Base-by-base conservation (phyloP, 352 stramenopile species). In the Globisporangium apiculatum region DNA sequence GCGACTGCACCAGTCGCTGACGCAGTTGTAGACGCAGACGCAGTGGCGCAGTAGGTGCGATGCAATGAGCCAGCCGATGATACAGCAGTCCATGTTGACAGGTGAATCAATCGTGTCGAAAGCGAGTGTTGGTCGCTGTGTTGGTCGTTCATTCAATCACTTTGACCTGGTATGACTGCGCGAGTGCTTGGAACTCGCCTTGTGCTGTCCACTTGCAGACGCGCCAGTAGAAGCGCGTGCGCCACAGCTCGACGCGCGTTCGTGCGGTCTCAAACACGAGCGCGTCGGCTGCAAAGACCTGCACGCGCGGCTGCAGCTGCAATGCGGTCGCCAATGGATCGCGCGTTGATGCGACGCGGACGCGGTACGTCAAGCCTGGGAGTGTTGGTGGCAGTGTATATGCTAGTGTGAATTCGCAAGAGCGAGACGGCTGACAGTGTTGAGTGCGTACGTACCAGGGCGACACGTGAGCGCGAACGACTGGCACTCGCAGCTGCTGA, bases 271-370 rank as follows among this genome's bases (percentile, higher is more conserved):
- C 69, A 56, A 71, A 69, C 48, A 81, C 40, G n/a, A 83, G 65
- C 17, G 73, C 75, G 0, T 60, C 51, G 37, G 54, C 62, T n/a
- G 71, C 68, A 59, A 83, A 89, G 7, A 89, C 65, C 61, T 89
- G 73, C 41, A 86, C 54, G 10, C 68, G 69, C 58, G 75, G 69
- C 17, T 53, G 61, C 47, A 73, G 55, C 15, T 54, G 58, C 53
- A 53, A 53, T 36, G 57, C 65, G 35, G 68, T 69, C 41, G 41
- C 63, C 10, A 17, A 43, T 11, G 56, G 53, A 43, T 60, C 40
- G 9, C 65, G 47, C 42, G 64, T 76, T n/a, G 65, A 75, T 7
- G 62, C 67, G 7, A 81, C 71, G 24, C 72, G 48, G 48, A 65
- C 75, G 51, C 65, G 67, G 60, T 83, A 83, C 35, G 51, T 60